phyloP scores from a whole-genome alignment of 768 basidiomycete species.

The Gymnopilus junonius region DNA sequence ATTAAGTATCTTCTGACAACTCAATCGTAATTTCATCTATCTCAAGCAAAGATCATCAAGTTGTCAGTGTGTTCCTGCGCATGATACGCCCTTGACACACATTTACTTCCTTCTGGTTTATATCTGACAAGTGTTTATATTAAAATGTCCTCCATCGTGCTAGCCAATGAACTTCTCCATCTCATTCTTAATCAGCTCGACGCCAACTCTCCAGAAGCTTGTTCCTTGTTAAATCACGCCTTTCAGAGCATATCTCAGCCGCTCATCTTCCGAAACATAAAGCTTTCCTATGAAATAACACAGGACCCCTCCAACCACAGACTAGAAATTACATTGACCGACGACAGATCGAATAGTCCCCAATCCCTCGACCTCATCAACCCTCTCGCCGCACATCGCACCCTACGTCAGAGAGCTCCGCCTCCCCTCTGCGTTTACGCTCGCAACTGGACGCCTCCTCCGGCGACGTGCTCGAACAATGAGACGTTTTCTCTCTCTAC shows the following conservation, averaged over 20 bases:
- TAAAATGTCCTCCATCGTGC: no score
- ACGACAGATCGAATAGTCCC: background rate
- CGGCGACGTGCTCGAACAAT: background rate
- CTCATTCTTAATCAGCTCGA: background rate
- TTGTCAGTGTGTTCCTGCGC: no score
- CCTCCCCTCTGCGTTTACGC: background rate
- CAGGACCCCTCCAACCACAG: background rate
- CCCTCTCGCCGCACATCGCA: background rate
- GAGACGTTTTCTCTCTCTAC: background rate
- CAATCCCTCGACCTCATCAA: background rate
- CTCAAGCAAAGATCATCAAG: no score
- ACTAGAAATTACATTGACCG: background rate
- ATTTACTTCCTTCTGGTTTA: no score
- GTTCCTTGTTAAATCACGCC: background rate
- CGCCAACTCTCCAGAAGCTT: background rate
- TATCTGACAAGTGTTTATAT: no score
- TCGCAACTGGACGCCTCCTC: background rate
- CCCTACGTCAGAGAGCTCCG: background rate
- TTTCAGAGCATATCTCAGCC: background rate
- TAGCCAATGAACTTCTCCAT: background rate
- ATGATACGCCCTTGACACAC: no score
- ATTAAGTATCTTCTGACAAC: no score
- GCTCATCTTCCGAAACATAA: background rate
- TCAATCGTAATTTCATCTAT: no score
- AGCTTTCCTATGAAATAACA: background rate